These are phyloP conservation scores for Trametes cingulata DNA, from an alignment of 768 basidiomycete species.

Conservation along the genomic window DNA sequence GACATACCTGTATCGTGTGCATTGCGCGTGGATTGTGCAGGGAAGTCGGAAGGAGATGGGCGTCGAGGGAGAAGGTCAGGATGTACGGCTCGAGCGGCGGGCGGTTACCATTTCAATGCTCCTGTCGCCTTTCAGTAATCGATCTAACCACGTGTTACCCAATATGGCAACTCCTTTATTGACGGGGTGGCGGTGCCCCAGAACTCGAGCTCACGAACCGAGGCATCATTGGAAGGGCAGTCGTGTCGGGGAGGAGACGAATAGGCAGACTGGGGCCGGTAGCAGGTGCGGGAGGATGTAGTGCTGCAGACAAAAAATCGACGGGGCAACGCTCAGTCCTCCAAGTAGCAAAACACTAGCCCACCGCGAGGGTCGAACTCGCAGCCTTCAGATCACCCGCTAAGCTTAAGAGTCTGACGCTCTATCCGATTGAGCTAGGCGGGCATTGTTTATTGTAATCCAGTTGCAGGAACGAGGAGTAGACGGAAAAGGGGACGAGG, in stretches of 20 bases:
- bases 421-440: slow-evolving; percentile 72
- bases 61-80: slow-evolving; percentile 4
- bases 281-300: too few relatives aligned
- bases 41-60: not conserved
- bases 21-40: slow-evolving; percentile 31
- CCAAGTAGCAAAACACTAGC: slow-evolving; percentile 35
- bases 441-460: too few relatives aligned
- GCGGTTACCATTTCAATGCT: slow-evolving; percentile 15
- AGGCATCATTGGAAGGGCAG: too few relatives aligned
- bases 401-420: slow-evolving; percentile 58
- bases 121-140: slow-evolving; percentile 10
- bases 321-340: too few relatives aligned
- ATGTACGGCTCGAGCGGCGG: not conserved
- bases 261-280: too few relatives aligned
- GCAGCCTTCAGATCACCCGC: slow-evolving; percentile 55
- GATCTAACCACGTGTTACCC: slow-evolving; percentile 12
- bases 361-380: slow-evolving; percentile 67
- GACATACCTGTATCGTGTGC: slow-evolving; percentile 51
- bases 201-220: too few relatives aligned
- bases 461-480: too few relatives aligned
- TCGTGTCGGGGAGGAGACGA: too few relatives aligned
- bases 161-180: slow-evolving; percentile 5
- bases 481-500: too few relatives aligned
- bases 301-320: too few relatives aligned
- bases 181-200: slow-evolving; percentile 10